Evolutionary conservation across 2,329 filamentous ascomycete genomes (phyloP), one percentile per base, ranked within the genome.

Genomic region (Bretziella fagacearum): DNA sequence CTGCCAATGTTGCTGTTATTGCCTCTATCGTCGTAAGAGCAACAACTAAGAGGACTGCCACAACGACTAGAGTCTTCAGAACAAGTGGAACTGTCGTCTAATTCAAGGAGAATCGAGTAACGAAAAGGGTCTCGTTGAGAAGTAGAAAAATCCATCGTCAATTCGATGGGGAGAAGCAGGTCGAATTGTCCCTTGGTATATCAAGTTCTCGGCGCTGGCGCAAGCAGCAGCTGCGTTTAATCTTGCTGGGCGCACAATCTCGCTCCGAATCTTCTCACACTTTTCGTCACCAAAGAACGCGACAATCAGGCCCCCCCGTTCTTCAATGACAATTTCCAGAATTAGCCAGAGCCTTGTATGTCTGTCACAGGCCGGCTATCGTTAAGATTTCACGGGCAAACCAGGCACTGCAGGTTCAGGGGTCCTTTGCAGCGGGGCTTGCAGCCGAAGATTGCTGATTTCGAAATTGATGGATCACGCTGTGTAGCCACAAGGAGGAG

Each of bases 21-120:
- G 33, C 23, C 27, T n/a, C 45, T 35, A 20, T 46, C 46, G 40
- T 50, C 48, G 44, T 46, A 50, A 23, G 48, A 50, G 39, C 48
- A 50, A 42, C 29, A 50, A 35, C 48, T 50, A 20, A 44, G 29
- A 32, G 44, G 27, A 33, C 48, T 50, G 35, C 32, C 48, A 44
- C 48, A 50, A 41, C 48, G 48, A 35, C 48, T 50, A 18, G 48
- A 47, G 15, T 47, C 37, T 15, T n/a, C n/a, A n/a, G n/a, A n/a
- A n/a, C n/a, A n/a, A 25, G 48, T 40, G 40, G 41, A 44, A 23
- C 35, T 47, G 33, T 50, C 44, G 37, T 50, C 48, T 18, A 50
- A 15, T 29, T 50, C 48, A 25, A 50, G 29, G 3, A 50, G 36
- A 25, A 50, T 26, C 32, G 48, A 50, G 37, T 47, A 50, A 32